Evolutionary conservation across 768 basidiomycete genomes (phyloP), one percentile per base, ranked within the genome.

Genomic region (Coprinellus aureogranulatus): DNA sequence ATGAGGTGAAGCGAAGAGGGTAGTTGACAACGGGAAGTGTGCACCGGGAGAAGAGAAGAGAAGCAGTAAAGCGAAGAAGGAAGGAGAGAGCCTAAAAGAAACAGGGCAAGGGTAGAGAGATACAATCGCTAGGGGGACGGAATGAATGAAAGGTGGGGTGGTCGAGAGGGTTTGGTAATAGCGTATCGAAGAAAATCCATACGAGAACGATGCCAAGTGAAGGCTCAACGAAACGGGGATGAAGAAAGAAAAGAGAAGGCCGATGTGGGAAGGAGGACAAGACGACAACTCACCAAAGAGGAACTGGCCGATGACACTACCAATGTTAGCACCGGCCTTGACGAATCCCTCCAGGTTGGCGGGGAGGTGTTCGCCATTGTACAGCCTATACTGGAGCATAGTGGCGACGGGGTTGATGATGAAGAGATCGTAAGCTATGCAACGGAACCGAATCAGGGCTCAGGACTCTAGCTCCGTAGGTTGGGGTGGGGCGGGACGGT

Each of bases 391-490:
- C 67, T 87, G 84, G 28, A 88, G 70, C 84, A 86, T 86, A 3
- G 83, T 85, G 5, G 85, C 70, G 16, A 87, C 86, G 46, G 85
- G 86, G 67, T 87, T 87, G 67, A 88, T 87, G 60, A 87, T 80
- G 71, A 88, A 88, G 4, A 88, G 71, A 65, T 88, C 87, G 61
- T 88, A 88, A 4, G 86, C 87, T 85, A 59, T 22, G 47, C 14
- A n/a, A n/a, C n/a, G n/a, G n/a, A n/a, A n/a, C n/a, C n/a, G n/a
- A n/a, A n/a, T 18, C 42, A 50, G 20, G 11, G n/a, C 23, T 51
- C 62, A 53, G 55, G 25, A 16, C 27, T 25, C 28, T 47, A 28
- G 44, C 22, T 34, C 44, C 14, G n/a, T 16, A 18, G 10, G 22
- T 50, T 10, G 30, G n/a, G n/a, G 46, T 34, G 53, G 20, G 18